These are phyloP conservation scores for Naganishia sp. DNA, from an alignment of 1,284 basidiomycete species.

Conservation along the genomic window DNA sequence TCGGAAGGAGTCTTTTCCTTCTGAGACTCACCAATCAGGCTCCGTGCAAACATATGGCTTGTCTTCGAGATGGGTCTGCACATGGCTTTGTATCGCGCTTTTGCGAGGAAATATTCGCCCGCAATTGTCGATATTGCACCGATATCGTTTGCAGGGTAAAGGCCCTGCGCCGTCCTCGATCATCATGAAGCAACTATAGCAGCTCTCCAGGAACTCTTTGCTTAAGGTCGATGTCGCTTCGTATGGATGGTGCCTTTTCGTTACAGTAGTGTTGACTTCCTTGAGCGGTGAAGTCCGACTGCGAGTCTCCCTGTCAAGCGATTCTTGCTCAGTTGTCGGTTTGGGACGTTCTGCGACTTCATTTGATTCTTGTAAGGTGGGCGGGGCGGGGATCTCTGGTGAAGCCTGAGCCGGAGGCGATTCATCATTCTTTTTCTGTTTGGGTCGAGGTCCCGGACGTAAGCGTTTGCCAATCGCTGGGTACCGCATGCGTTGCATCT, in stretches of 20 bases:
- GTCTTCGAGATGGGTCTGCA: slow-evolving; percentile 58
- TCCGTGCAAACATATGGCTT: slow-evolving; percentile 56
- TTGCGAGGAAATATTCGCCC: slow-evolving; percentile 55
- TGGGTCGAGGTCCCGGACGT: slow-evolving; percentile 45
- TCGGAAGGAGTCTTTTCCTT: not conserved
- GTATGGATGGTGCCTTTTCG: slow-evolving; percentile 12
- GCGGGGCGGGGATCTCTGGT: not conserved
- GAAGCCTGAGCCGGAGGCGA: not conserved
- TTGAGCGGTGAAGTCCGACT: not conserved
- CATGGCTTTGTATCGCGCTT: slow-evolving; percentile 56
- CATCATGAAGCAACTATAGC: slow-evolving; percentile 42
- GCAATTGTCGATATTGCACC: slow-evolving; percentile 55
- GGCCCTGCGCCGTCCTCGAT: slow-evolving; percentile 37
- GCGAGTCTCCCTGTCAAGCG: not conserved
- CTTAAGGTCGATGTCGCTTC: slow-evolving; percentile 11
- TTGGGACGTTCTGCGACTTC: not conserved
- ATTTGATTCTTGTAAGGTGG: not conserved
- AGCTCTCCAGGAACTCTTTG: slow-evolving; percentile 39
- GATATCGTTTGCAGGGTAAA: slow-evolving; percentile 47
- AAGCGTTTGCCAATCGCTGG: slow-evolving; percentile 42
- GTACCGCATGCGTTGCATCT: slow-evolving; percentile 36
- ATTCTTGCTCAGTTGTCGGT: not conserved
- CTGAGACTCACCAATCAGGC: slow-evolving; percentile 48
- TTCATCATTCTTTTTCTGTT: not conserved
- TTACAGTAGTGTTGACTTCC: slow-evolving; percentile 7